Evolutionary conservation across 768 basidiomycete species (phyloP), one percentile per base, ranked within the genome.

Genomic region (Boletus tylopilopsis): DNA sequence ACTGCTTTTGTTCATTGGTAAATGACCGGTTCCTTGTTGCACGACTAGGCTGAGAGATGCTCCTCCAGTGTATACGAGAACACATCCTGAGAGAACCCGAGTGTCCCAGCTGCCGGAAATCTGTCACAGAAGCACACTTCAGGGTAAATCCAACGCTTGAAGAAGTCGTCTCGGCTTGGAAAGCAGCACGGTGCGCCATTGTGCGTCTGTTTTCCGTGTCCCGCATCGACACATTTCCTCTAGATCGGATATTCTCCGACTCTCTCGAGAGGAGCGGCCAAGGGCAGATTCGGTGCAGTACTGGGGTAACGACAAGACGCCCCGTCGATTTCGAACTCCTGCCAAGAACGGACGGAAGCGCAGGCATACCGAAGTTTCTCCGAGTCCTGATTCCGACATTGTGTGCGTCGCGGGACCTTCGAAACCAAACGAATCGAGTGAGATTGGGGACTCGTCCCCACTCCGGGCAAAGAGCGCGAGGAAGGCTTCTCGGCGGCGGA

Each of bases 1-100:
- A 93, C 59, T 84, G 81, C 41, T 93, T 91, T 63, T 92, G 90
- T 69, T 89, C 87, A 13, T 62, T 78, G 59, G 87, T 89, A 54
- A 35, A 41, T 35, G 32, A 30, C 11, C n/a, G 21, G 22, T 19
- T n/a, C 3, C 19, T 29, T 18, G 49, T 22, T 30, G 30, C 41
- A 12, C 36, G 41, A 22, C 11, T 32, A 16, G 10, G 23, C 50
- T 63, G 42, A 55, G 27, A 45, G 32, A 29, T 42, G 24, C 41
- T 32, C 39, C 19, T 29, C 33, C 50, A 92, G 90, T 93, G 90
- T 62, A 80, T 91, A 45, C 75, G 90, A 41, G 70, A 77, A 19
- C 73, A 78, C 5, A 64, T 90, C 24, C 58, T 72, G 6, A 71
- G 64, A 27, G 83, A 85, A 60, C 76, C 80, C 22, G 82, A 85